Evolutionary conservation across 441 rosid species (phyloP), one percentile per base, ranked within the genome.

Genomic region (Erodium texanum): DNA sequence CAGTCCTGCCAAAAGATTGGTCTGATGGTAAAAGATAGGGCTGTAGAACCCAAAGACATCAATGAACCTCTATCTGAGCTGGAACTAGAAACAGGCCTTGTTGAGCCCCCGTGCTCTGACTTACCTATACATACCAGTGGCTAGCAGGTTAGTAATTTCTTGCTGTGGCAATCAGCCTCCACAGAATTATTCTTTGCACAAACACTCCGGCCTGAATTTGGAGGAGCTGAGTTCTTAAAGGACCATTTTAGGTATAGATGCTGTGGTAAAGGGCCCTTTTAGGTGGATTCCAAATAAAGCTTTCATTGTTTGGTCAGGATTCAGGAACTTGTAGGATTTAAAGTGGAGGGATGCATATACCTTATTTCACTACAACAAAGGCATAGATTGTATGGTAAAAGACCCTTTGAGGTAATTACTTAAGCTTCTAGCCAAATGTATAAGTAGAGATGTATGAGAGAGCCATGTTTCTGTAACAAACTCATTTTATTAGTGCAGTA

Each of bases 181-280:
- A 87, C 95, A 0, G 96, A 92, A 64, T 86, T 92, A 19, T 87
- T 79, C 80, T 87, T 88, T 24, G 83, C 73, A 5, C 81, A 78
- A 63, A 67, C 86, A 0, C 78, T 87, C 0, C 88, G 96, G 96
- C 98, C 98, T 58, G 96, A 88, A 79, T 90, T 89, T 23, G 86
- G 92, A 27, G 75, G 83, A 48, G 76, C 24, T 0, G 89, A 87
- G 63, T 85, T 84, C 34, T 63, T 73, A 0, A 88, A 84, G n/a
- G 92, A 95, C n/a, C n/a, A n/a, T n/a, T n/a, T n/a, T n/a, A n/a
- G n/a, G n/a, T n/a, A n/a, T n/a, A n/a, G n/a, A n/a, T n/a, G n/a
- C n/a, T n/a, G n/a, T n/a, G n/a, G n/a, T n/a, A n/a, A n/a, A n/a
- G n/a, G n/a, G n/a, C n/a, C n/a, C n/a, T n/a, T n/a, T n/a, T n/a